Conservation (phyloP, 2,329 filamentous ascomycete genomes). For the Metarhizium rileyi region DNA sequence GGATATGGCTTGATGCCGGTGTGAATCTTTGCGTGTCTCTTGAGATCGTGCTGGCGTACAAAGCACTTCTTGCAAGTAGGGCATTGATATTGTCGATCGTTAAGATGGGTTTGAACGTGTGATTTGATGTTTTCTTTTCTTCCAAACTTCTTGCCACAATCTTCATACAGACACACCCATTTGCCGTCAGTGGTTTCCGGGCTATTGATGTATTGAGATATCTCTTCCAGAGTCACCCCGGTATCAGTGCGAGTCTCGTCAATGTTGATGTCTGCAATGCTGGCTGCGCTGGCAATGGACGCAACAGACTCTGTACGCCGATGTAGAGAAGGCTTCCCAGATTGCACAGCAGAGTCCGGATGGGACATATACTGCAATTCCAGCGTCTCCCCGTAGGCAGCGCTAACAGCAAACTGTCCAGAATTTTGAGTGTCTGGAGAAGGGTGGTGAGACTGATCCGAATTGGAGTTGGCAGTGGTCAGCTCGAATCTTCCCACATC, state of each 20-base stretch:
- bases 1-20: slow-evolving; percentile 92
- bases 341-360: slow-evolving; percentile 10
- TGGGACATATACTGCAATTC: slow-evolving; percentile 23
- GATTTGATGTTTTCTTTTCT: slow-evolving; percentile 98
- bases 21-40: slow-evolving; percentile 95
- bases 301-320: slow-evolving; percentile 51
- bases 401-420: slow-evolving; percentile 29
- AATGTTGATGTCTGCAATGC: slow-evolving; percentile 52
- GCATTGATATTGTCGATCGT: slow-evolving; percentile 91
- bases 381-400: slow-evolving; percentile 33
- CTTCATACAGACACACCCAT: slow-evolving; percentile 67
- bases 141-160: slow-evolving; percentile 85
- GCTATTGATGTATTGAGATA: slow-evolving; percentile 62
- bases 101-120: slow-evolving; percentile 94
- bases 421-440: slow-evolving; percentile 32
- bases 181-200: slow-evolving; percentile 66
- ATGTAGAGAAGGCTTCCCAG: slow-evolving; percentile 26
- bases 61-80: slow-evolving; percentile 92
- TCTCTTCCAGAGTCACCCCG: slow-evolving; percentile 79
- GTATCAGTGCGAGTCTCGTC: slow-evolving; percentile 64
- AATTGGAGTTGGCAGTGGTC: slow-evolving; percentile 26
- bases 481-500: slow-evolving; percentile 22
- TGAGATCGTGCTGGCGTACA: slow-evolving; percentile 92
- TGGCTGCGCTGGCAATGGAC: slow-evolving; percentile 47
- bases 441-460: slow-evolving; percentile 40